A percentile compares a stretch with the other conserved stretches of the same genome.
Evolutionary conservation across 768 basidiomycete genomes (phyloP).

Genomic region (Boletus subcaerulescens): DNA sequence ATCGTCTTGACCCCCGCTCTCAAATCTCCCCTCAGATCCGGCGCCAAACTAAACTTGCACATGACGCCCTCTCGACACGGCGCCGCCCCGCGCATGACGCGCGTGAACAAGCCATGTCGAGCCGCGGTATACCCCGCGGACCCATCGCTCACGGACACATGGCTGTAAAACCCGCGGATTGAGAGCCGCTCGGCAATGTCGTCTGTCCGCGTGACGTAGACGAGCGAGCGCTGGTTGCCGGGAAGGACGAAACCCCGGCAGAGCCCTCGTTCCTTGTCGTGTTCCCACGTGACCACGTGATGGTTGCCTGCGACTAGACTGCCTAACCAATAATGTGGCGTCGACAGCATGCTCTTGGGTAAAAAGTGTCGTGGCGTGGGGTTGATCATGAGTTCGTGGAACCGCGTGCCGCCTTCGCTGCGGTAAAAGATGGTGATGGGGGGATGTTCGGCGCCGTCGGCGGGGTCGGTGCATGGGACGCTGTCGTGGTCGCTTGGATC

Average conservation of each 20-base stretch:
- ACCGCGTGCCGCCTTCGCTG: conserved; percentile 25
- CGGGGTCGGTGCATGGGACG: conserved; percentile 11
- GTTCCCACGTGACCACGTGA: conserved; percentile 28
- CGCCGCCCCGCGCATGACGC: conserved; percentile 20
- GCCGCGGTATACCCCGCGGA: conserved; percentile 20
- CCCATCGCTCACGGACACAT: conserved; percentile 37
- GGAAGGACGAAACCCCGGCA: conserved; percentile 32
- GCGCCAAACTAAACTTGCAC: conserved; percentile 24
- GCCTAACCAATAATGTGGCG: conserved; percentile 29
- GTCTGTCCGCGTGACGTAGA: conserved; percentile 27
- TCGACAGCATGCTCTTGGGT: conserved; percentile 22
- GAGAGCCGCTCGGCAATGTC: conserved; percentile 27
- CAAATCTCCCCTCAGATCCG: conserved; percentile 17
- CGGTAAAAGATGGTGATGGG: conserved; percentile 35
- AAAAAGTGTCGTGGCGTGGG: conserved; percentile 23
- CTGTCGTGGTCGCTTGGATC: conserved; percentile 27
- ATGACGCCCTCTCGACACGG: conserved; percentile 18
- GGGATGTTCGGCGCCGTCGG: conserved; percentile 27
- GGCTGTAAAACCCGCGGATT: conserved; percentile 32
- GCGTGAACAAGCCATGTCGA: conserved; percentile 19
- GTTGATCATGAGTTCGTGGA: conserved; percentile 29
- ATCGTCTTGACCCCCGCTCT: conserved; percentile 43
- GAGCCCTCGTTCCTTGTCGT: conserved; percentile 17
- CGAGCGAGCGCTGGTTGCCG: conserved; percentile 32
- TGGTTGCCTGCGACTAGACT: conserved; percentile 24